These are phyloP conservation scores for Oryza brachyantha DNA, from an alignment of 176 grass and related monocot species.

Conservation along the genomic window DNA sequence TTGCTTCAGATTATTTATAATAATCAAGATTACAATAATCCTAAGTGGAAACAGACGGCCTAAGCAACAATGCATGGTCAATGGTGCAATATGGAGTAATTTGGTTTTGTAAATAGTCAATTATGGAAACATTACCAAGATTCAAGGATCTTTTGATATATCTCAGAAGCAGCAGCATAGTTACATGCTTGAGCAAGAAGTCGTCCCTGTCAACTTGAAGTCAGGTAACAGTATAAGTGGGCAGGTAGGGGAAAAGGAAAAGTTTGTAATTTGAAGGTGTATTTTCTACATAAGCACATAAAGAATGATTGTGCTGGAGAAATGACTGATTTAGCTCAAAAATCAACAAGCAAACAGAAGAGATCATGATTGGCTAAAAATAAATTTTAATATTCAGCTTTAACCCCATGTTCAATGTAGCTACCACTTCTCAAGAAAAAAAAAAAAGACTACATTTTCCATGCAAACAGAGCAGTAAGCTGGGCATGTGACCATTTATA, in stretches of 20 bases:
- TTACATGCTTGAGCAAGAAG: conserved; percentile 80
- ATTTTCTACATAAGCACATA: neutral
- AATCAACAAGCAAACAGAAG: neutral
- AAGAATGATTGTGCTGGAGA: neutral
- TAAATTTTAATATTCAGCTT: neutral
- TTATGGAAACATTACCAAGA: conserved; percentile 62
- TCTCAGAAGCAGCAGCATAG: conserved; percentile 64
- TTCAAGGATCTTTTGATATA: conserved; percentile 79
- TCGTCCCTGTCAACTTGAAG: conserved; percentile 93
- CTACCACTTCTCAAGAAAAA: neutral
- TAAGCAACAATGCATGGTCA: neutral
- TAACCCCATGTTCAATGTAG: neutral
- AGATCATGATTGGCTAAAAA: neutral
- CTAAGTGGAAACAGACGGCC: too few relatives aligned
- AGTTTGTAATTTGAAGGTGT: neutral
- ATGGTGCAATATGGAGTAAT: neutral
- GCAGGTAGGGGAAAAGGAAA: neutral
- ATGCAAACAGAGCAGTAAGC: neutral
- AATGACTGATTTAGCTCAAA: conserved; percentile 1
- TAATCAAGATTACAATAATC: too few relatives aligned
- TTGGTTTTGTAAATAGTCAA: conserved; percentile 7
- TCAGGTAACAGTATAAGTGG: conserved; percentile 62
- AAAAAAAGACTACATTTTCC: neutral
- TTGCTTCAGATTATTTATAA: too few relatives aligned
- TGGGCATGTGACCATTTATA: neutral